These are phyloP conservation scores for Eruca vesicaria DNA, from an alignment of 441 rosid species.

Conservation along the genomic window DNA sequence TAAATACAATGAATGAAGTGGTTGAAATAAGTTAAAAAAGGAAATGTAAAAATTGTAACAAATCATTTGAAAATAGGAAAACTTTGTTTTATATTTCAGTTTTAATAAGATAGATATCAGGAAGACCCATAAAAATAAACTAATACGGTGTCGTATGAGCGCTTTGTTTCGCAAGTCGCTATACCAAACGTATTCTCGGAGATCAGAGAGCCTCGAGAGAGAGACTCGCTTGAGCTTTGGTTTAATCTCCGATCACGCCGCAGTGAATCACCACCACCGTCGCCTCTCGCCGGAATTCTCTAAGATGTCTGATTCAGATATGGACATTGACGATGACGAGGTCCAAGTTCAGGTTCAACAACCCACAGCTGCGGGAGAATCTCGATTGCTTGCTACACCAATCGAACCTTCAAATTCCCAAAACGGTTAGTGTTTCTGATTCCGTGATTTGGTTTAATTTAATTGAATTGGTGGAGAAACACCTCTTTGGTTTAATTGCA, in stretches of 20 bases:
- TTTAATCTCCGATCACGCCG: constrained; percentile 21
- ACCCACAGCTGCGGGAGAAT: constrained; percentile 1
- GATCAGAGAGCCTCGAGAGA: constrained; percentile 15
- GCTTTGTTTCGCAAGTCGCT: constrained; percentile 6
- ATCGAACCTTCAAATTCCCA: constrained; percentile 5
- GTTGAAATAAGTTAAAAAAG: too few species aligned
- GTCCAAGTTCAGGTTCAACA: constrained; percentile 5
- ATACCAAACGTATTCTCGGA: constrained; percentile 16
- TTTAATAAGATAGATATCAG: too few species aligned
- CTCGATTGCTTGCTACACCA: constrained; percentile 15
- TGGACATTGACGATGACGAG: constrained; percentile 38
- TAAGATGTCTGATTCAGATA: constrained; percentile 38
- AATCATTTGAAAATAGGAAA: too few species aligned
- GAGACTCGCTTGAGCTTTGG: constrained; percentile 25
- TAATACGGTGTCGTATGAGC: neutral
- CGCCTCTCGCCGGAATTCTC: neutral
- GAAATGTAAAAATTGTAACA: too few species aligned
- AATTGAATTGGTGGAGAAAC: constrained; percentile 11
- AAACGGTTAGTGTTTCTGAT: constrained; percentile 24
- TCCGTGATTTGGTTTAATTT: neutral
- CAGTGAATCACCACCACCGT: neutral
- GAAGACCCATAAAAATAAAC: constrained; percentile 9
- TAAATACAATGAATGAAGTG: too few species aligned
- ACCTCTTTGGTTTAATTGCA: neutral
- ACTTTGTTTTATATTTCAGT: too few species aligned